phyloP scores from a whole-genome alignment of 2,329 filamentous ascomycete genomes.

The Thermoascus crustaceus region DNA sequence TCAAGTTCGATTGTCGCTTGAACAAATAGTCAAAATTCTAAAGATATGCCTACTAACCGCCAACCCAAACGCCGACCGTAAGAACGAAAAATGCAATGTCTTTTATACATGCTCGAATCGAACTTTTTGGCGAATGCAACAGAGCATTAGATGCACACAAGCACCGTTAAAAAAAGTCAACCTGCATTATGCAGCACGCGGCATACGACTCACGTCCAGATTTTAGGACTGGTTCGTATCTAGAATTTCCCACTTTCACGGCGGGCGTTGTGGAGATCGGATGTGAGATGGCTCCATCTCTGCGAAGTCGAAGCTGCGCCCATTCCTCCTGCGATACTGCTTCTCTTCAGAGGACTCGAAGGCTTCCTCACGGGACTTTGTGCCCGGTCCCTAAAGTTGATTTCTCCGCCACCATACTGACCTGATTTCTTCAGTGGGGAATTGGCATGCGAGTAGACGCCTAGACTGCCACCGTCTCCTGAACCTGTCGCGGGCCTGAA shows the following conservation, averaged over 20 bases:
- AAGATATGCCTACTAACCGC: too few relatives aligned
- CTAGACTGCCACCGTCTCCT: conserved; percentile 68
- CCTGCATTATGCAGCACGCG: too few relatives aligned
- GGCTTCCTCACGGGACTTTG: conserved; percentile 30
- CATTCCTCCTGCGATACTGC: conserved; percentile 30
- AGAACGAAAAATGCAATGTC: too few relatives aligned
- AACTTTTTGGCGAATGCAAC: too few relatives aligned
- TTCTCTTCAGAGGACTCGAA: conserved; percentile 37
- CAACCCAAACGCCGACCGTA: too few relatives aligned
- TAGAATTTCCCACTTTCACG: conserved; percentile 24
- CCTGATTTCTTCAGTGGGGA: conserved; percentile 73
- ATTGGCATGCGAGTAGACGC: conserved; percentile 68
- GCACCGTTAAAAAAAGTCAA: too few relatives aligned
- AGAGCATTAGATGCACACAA: too few relatives aligned
- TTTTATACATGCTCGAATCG: too few relatives aligned
- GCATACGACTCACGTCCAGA: too few relatives aligned
- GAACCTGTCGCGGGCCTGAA: conserved; percentile 36
- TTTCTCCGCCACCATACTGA: conserved; percentile 33
- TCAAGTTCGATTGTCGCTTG: too few relatives aligned
- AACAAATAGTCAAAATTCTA: too few relatives aligned
- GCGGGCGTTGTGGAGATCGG: conserved; percentile 12
- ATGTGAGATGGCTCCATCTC: conserved; percentile 23
- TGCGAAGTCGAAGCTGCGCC: conserved; percentile 26
- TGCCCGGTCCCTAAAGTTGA: conserved; percentile 27
- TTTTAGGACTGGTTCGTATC: too few relatives aligned